Conservation (phyloP, 805 yeast species). For the Candida caryicola region DNA sequence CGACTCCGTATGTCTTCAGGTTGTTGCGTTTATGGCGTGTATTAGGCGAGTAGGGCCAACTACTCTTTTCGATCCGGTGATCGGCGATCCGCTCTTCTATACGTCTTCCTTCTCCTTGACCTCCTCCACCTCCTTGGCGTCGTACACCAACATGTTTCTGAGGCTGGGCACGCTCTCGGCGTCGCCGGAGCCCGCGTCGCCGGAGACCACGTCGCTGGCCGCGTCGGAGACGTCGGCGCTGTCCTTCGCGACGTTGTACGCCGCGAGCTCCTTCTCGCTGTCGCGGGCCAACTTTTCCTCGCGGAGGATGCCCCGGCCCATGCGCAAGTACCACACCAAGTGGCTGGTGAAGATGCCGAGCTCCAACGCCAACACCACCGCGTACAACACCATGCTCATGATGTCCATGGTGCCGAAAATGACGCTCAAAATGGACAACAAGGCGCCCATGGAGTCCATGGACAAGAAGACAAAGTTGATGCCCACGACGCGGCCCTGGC, state of each 20-base stretch:
- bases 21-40: too few species aligned
- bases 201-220: too few species aligned
- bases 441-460: constrained; percentile 80
- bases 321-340: constrained; percentile 56
- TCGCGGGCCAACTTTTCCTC: constrained; percentile 22
- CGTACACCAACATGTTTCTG: neutral
- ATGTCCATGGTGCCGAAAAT: constrained; percentile 61
- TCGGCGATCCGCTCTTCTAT: too few species aligned
- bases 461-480: constrained; percentile 76
- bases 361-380: constrained; percentile 71
- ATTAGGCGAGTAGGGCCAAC: too few species aligned
- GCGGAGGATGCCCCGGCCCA: constrained; percentile 26
- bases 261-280: neutral
- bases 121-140: too few species aligned
- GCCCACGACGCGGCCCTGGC: constrained; percentile 84
- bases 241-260: neutral
- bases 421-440: constrained; percentile 61
- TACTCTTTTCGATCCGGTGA: too few species aligned
- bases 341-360: constrained; percentile 75
- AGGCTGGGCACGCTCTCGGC: neutral
- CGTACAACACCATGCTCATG: constrained; percentile 77
- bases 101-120: too few species aligned
- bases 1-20: too few species aligned
- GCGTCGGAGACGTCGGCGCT: neutral
- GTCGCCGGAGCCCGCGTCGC: too few species aligned